Conservation (phyloP, 306 rosid species). For the Cucurbita maxima region DNA sequence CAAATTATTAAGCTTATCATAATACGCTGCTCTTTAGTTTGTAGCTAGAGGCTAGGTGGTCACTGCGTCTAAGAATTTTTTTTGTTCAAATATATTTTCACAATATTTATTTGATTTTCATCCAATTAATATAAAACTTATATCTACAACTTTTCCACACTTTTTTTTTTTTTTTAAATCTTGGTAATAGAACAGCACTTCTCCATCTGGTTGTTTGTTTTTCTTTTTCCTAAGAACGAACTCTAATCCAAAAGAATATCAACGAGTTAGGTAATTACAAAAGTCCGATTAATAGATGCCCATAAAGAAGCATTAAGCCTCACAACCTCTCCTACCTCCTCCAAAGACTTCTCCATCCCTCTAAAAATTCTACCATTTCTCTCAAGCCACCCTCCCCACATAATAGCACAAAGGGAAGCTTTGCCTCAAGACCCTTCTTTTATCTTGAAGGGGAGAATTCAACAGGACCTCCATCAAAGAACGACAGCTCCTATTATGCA, state of each 20-base stretch:
- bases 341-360: no score
- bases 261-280: background rate
- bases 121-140: background rate
- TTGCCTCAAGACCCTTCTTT: no score
- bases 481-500: no score
- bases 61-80: background rate
- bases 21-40: background rate
- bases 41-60: background rate
- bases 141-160: background rate
- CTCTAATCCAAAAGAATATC: background rate
- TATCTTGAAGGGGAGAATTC: no score
- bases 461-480: no score
- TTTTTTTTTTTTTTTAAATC: no score
- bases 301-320: no score
- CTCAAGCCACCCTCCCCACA: no score
- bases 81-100: background rate
- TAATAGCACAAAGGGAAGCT: no score
- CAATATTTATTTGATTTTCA: background rate
- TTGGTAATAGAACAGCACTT: background rate
- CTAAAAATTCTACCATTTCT: no score
- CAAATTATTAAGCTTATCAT: constrained; percentile 2
- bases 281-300: no score
- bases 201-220: background rate
- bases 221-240: background rate
- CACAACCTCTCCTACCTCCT: no score